Base-by-base conservation (phyloP, 345 rosid species). In the Jatropha curcas region DNA sequence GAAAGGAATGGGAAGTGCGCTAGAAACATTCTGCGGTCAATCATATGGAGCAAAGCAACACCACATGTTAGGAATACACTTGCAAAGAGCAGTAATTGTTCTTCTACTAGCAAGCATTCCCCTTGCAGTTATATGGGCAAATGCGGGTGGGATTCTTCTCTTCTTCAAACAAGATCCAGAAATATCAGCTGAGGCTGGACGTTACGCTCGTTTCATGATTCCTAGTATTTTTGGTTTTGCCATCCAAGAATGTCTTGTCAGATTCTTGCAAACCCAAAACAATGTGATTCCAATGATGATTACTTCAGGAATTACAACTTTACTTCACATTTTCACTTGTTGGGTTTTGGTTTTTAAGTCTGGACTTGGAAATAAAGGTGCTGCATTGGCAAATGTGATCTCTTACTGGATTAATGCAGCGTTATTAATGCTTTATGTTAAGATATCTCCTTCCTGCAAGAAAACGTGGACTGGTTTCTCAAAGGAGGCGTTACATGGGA, bases 241-340 rank as follows among this genome's bases (percentile, higher is more conserved):
- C 0, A 35, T 84, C 11, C 88, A 81, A 12, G 79, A 84, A 43
- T 87, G 84, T 56, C 71, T 70, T 25, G 66, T 82, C 74, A 84
- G 82, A 56, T 86, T 88, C 82, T 61, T 88, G 65, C 85, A 82
- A 68, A 56, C 89, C 0, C 91, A 86, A 48, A 82, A 78, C 79
- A 84, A 74, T 73, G 84, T 86, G 7, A 51, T 86, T 22, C 89
- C 91, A 25, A 76, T 88, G 77, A 79, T 86, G 83, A 50, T 79
- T n/a, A 74, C 64, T 72, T 70, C 89, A 14, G 89, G 81, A 67
- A 58, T 81, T 25, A 81, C 89, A 34, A 74, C 83, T 30, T 43
- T 79, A 5, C 63, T 84, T 45, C 92, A 88, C 19, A 24, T 84
- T 5, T 67, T 79, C 5, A 34, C 65, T 0, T 86, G 91, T 64